Base-by-base conservation (phyloP, 2,329 filamentous ascomycete genomes). In the Ophiosphaerella narmari region DNA sequence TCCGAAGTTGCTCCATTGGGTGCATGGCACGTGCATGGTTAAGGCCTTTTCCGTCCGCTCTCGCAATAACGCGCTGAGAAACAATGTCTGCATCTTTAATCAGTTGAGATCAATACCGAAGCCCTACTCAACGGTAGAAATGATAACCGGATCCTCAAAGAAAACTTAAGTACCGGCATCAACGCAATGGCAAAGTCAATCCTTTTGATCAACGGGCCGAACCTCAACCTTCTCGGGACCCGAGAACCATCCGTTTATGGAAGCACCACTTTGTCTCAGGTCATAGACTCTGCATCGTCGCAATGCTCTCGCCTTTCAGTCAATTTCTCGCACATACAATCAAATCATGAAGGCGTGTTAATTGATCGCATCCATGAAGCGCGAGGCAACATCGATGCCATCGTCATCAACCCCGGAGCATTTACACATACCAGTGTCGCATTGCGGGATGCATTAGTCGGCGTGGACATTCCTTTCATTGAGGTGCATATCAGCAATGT, bases 401-500 rank as follows among this genome's bases (percentile, higher is more conserved):
- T 89, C 58, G 76, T 92, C 64, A 90, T 92, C 76, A 92, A 92
- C 74, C 85, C 88, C 0, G 89, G 84, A 2, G 89, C 82, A 0
- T 85, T 86, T 61, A 91, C 89, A 1, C 89, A 93, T 71, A 91
- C 88, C 0, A 88, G 84, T 63, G 86, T 92, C 1, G 87, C 86
- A 0, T 79, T 92, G 50, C 79, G 89, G n/a, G 89, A 92, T 70
- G 88, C 89, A 0, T 74, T 92, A 23, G 70, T 86, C 0, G 87
- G 84, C 4, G 85, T 90, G 0, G 78, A 78, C 6, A 84, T 91
- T 18, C 89, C 88, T 0, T 92, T 91, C 62, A 77, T 92, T 39
- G 89, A 93, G 74, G 72, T 91, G n/a, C 89, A 92, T 68, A 81
- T 91, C 31, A 86, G 80, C 47, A 92, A 92, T 69, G 82, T 91